Evolutionary conservation across 2,329 filamentous ascomycete species (phyloP), one percentile per base, ranked within the genome.

Genomic region (Fusarium albidum): DNA sequence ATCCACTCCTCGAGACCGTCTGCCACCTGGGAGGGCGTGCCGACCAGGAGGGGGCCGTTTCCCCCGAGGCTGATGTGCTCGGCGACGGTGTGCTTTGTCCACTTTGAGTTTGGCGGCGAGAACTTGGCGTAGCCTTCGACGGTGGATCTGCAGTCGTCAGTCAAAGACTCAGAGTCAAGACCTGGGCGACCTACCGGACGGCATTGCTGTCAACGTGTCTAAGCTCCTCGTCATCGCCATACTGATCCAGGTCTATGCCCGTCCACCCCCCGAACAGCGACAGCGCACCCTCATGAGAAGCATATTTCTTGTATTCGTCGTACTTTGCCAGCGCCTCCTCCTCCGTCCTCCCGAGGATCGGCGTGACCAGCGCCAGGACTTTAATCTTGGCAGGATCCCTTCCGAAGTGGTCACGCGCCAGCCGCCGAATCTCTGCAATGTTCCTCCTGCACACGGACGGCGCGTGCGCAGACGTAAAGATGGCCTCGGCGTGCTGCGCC

Each of bases 191-290:
- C 41, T 18, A 80, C 52, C 75, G 71, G 48, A 87, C 84, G 2
- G 84, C 85, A 68, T 88, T 85, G 59, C 81, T 82, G 68, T 86
- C 80, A 10, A 88, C 83, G 46, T 84, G 75, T 34, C 85, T 73
- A 53, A 89, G 68, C 66, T 89, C 86, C 66, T 89, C 79, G 13
- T 89, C 85, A 39, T 89, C 87, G 0, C 76, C 81, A 63, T 88
- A 89, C 44, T 82, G 76, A 27, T 79, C 75, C 12, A 82, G 61
- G 46, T 82, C 78, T 18, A 81, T 80, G 3, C 79, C 89, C 0
- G 88, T 91, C 88, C 88, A 92, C 2, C 89, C 89, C 15, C 87
- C 87, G 63, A 91, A 92, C 14, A 91, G 71, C 2, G 88, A 85
- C 50, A 91, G 68, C 0, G 87, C 88, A 3, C 89, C 89, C 59